Conservation (phyloP, 1,284 basidiomycete genomes). For the Pterula multifida region DNA sequence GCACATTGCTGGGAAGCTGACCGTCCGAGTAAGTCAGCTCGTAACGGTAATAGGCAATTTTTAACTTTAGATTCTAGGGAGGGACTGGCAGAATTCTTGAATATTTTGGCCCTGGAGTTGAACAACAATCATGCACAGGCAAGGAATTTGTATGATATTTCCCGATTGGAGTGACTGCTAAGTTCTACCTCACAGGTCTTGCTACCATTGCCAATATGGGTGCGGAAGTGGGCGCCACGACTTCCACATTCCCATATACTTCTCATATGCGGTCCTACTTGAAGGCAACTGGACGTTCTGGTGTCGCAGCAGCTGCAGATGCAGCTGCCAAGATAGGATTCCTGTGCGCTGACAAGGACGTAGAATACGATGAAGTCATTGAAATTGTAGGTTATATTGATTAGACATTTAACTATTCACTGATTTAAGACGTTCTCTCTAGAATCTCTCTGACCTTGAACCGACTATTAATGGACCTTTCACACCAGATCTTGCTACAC, state of each 20-base stretch:
- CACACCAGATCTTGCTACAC: conserved; percentile 94
- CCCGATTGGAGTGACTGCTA: too few relatives aligned
- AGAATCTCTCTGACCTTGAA: conserved; percentile 88
- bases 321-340: conserved; percentile 72
- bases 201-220: conserved; percentile 99
- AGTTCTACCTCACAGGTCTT: conserved; percentile 37
- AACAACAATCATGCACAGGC: conserved; percentile 88
- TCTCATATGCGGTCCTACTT: conserved; percentile 85
- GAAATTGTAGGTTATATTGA: conserved; percentile 61
- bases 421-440: background rate
- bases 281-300: conserved; percentile 79
- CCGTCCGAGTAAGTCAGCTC: conserved; percentile 62
- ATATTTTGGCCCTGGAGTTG: conserved; percentile 95
- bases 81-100: conserved; percentile 95
- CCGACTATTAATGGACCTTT: conserved; percentile 97
- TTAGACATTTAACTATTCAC: background rate
- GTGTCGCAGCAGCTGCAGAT: conserved; percentile 83
- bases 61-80: conserved; percentile 43
- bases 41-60: background rate
- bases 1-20: conserved; percentile 88
- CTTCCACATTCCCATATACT: conserved; percentile 95
- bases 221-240: conserved; percentile 97
- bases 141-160: too few relatives aligned
- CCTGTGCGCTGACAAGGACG: conserved; percentile 76
- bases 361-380: conserved; percentile 94